These are phyloP conservation scores for Lentinus tigrinus DNA, from an alignment of 768 basidiomycete species.

Conservation along the genomic window DNA sequence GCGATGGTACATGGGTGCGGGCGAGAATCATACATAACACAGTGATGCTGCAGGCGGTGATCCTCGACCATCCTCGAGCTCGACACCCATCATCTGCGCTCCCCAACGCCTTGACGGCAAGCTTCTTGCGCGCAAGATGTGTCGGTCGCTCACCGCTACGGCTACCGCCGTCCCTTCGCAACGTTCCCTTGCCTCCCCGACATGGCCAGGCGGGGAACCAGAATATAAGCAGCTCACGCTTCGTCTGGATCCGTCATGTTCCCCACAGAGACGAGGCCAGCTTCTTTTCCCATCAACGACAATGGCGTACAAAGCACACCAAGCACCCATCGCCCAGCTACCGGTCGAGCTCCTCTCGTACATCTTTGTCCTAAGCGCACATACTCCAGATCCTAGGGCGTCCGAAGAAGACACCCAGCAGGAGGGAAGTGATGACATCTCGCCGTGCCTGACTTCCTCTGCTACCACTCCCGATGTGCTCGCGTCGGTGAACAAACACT, in stretches of 20 bases:
- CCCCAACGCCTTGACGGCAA: background rate
- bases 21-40: constrained; percentile 12
- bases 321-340: constrained; percentile 31
- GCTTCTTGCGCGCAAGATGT: constrained; percentile 5
- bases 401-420: background rate
- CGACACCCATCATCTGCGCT: background rate
- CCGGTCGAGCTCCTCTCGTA: constrained; percentile 59
- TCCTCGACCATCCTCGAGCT: background rate
- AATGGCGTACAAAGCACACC: background rate
- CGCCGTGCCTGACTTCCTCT: constrained; percentile 13
- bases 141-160: constrained; percentile 14
- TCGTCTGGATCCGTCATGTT: background rate
- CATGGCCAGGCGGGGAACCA: background rate
- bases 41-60: constrained; percentile 8
- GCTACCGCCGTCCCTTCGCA: constrained; percentile 12
- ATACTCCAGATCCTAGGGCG: constrained; percentile 28
- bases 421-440: background rate
- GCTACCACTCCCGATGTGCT: constrained; percentile 43
- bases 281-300: background rate
- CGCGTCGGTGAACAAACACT: constrained; percentile 49
- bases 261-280: background rate
- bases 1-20: background rate
- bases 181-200: constrained; percentile 7
- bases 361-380: constrained; percentile 51
- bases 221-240: constrained; percentile 9